A percentile compares a stretch with the other conserved stretches of the same genome.
These are phyloP conservation scores for Curvularia sp. DNA, from an alignment of 2,329 filamentous ascomycete species.

Conservation along the genomic window DNA sequence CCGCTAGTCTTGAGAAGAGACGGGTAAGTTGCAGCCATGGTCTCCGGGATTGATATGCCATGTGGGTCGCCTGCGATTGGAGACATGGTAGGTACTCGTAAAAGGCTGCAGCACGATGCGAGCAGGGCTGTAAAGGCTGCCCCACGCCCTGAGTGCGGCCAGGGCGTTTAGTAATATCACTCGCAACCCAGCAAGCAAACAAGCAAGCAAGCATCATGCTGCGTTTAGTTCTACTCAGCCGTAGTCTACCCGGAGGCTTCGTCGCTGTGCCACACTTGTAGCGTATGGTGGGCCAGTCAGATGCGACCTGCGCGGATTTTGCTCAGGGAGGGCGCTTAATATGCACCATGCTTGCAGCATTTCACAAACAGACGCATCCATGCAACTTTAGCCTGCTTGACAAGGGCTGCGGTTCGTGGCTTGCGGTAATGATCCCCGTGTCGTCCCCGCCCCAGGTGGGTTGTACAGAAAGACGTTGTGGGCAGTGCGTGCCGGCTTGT, in stretches of 20 bases:
- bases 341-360: slow-evolving; percentile 18
- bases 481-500: slow-evolving; percentile 29
- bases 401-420: slow-evolving; percentile 22
- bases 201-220: slow-evolving; percentile 19
- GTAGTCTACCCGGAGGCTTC: slow-evolving; percentile 24
- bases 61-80: slow-evolving; percentile 14
- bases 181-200: slow-evolving; percentile 33
- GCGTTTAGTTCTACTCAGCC: slow-evolving; percentile 37
- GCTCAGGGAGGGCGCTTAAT: slow-evolving; percentile 21
- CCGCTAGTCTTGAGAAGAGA: slow-evolving; percentile 18
- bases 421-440: slow-evolving; percentile 26
- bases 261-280: slow-evolving; percentile 33
- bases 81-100: slow-evolving; percentile 27
- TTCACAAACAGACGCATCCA: slow-evolving; percentile 26
- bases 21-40: slow-evolving; percentile 14
- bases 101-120: slow-evolving; percentile 18
- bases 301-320: slow-evolving; percentile 20
- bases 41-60: slow-evolving; percentile 10
- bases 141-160: slow-evolving; percentile 10
- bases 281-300: slow-evolving; percentile 35
- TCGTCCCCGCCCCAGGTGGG: slow-evolving; percentile 26
- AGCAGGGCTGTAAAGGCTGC: slow-evolving; percentile 25
- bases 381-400: slow-evolving; percentile 20
- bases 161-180: slow-evolving; percentile 30
- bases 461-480: slow-evolving; percentile 32